A percentile compares a stretch with the other conserved stretches of the same genome.
Conservation (phyloP, 1,284 basidiomycete genomes). For the Trametes pubescens region DNA sequence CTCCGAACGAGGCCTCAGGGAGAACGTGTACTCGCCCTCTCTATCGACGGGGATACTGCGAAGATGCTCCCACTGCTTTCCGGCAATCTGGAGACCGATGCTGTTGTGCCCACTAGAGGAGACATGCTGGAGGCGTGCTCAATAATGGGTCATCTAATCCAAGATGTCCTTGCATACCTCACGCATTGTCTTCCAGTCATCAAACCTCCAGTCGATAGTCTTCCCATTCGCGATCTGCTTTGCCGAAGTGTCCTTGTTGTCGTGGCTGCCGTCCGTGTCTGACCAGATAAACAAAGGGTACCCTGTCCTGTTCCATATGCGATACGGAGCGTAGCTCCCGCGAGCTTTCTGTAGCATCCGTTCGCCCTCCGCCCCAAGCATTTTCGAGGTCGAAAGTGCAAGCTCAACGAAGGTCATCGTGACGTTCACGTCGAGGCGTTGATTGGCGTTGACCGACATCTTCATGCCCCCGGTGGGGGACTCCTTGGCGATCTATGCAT, state of each 20-base stretch:
- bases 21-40: conserved; percentile 93
- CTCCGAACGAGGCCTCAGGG: conserved; percentile 80
- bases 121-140: conserved; percentile 67
- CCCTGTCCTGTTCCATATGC: conserved; percentile 92
- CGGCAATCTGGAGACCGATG: conserved; percentile 86
- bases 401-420: conserved; percentile 94
- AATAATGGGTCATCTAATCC: neutral
- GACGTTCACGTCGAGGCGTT: conserved; percentile 92
- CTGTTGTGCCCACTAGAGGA: conserved; percentile 82
- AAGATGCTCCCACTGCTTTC: conserved; percentile 92
- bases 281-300: conserved; percentile 85
- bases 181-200: conserved; percentile 95
- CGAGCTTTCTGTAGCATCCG: conserved; percentile 76
- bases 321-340: conserved; percentile 93
- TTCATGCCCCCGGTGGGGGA: conserved; percentile 62
- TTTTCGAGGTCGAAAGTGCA: conserved; percentile 76
- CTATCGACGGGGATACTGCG: conserved; percentile 92
- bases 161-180: conserved; percentile 66
- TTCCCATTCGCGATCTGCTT: conserved; percentile 77
- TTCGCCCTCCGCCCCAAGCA: conserved; percentile 81
- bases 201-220: conserved; percentile 94
- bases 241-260: conserved; percentile 54
- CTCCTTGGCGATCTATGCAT: conserved; percentile 60
- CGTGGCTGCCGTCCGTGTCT: conserved; percentile 65
- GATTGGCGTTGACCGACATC: conserved; percentile 77